These are phyloP conservation scores for Morella rubra DNA, from an alignment of 306 rosid species.

Conservation along the genomic window DNA sequence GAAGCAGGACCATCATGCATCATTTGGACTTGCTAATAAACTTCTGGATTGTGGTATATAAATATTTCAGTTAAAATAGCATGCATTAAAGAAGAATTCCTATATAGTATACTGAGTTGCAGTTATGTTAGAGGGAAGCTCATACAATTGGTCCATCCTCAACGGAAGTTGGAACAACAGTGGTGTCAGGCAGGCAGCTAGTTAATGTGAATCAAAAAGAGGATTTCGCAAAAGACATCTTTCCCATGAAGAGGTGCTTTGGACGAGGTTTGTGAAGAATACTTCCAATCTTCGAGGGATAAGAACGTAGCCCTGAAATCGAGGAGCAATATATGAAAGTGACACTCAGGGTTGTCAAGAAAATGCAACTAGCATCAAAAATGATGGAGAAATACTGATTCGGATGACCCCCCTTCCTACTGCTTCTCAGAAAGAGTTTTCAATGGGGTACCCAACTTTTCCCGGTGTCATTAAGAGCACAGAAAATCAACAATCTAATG, in stretches of 20 bases:
- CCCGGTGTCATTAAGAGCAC: slow-evolving; percentile 42
- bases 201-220: not conserved
- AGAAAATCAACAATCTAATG: slow-evolving; percentile 47
- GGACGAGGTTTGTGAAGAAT: slow-evolving; percentile 71
- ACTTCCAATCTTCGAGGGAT: slow-evolving; percentile 43
- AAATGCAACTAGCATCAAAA: slow-evolving; percentile 29
- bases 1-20: too few relatives aligned
- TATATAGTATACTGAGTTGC: too few relatives aligned
- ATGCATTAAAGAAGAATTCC: too few relatives aligned
- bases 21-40: too few relatives aligned
- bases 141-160: too few relatives aligned
- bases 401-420: slow-evolving; percentile 46
- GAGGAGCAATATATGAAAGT: slow-evolving; percentile 18
- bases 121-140: too few relatives aligned
- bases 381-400: slow-evolving; percentile 41
- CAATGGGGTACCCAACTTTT: slow-evolving; percentile 58
- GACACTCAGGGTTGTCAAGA: slow-evolving; percentile 19
- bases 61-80: too few relatives aligned
- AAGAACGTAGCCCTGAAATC: slow-evolving; percentile 26
- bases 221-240: slow-evolving; percentile 55
- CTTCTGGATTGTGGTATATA: too few relatives aligned
- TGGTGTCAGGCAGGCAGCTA: too few relatives aligned
- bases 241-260: slow-evolving; percentile 53
- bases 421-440: slow-evolving; percentile 64
- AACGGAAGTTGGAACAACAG: too few relatives aligned